Evolutionary conservation across 2,329 filamentous ascomycete genomes (phyloP).

Genomic region (Shiraia bambusicola): DNA sequence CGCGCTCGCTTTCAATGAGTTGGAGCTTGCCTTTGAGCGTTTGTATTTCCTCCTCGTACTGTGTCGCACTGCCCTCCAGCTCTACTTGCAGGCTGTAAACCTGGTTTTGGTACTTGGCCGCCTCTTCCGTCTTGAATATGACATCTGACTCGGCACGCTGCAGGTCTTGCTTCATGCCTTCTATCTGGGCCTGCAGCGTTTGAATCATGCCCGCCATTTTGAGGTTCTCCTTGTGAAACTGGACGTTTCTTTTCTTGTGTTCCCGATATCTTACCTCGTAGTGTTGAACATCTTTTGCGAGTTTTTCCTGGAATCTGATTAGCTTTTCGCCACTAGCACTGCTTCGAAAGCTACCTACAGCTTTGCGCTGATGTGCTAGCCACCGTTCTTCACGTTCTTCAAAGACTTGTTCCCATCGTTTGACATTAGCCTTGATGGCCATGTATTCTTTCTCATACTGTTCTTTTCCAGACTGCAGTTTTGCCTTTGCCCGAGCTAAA

Average conservation of each 20-base stretch:
- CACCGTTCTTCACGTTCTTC: conserved; percentile 34
- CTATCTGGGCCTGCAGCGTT: conserved; percentile 32
- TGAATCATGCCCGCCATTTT: conserved; percentile 23
- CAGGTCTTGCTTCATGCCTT: conserved; percentile 28
- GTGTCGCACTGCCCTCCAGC: conserved; percentile 64
- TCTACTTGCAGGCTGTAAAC: conserved; percentile 47
- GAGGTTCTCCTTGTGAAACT: conserved; percentile 29
- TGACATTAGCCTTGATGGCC: conserved; percentile 33
- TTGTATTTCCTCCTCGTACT: conserved; percentile 65
- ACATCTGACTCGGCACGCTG: conserved; percentile 34
- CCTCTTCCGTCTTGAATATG: conserved; percentile 36
- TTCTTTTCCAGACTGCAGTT: conserved; percentile 27
- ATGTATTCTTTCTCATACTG: conserved; percentile 33
- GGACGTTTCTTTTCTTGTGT: conserved; percentile 28
- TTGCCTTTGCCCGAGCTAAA: conserved; percentile 20
- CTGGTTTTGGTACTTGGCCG: conserved; percentile 44
- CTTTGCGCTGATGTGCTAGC: conserved; percentile 26
- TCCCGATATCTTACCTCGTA: conserved; percentile 29
- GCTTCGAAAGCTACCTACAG: conserved; percentile 19
- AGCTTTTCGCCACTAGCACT: conserved; percentile 1
- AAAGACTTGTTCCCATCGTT: conserved; percentile 38
- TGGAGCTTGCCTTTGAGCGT: conserved; percentile 64
- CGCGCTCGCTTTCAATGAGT: conserved; percentile 71
- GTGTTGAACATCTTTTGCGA: conserved; percentile 24
- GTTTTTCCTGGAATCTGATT: conserved; percentile 17